Base-by-base conservation (phyloP, 768 basidiomycete species). In the Dentipellis sp. region DNA sequence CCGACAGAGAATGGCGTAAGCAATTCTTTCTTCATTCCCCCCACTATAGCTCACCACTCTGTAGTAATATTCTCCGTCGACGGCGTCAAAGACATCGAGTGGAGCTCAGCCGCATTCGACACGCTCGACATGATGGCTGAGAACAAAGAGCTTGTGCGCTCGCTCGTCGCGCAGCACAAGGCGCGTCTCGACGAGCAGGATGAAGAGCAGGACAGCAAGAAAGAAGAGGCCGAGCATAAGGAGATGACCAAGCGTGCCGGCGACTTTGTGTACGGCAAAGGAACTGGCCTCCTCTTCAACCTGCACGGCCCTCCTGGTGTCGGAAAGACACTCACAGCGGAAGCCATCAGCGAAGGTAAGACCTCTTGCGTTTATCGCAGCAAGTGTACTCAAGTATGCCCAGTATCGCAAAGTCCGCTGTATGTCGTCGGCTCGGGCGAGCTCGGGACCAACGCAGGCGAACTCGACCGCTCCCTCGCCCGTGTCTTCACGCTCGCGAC, bases 261-360 rank as follows among this genome's bases (percentile, higher is more conserved):
- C 29, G 29, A 29, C 29, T 29, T 29, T 29, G 29, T 29, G 40
- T 19, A 19, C 19, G 40, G 64, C 19, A 63, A 63, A 16, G 64
- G 64, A 4, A 34, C 36, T 8, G 57, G 57, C 21, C 42, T 58
- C 23, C 46, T 58, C 21, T 53, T 45, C 4, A 53, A 55, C 10
- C 49, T 58, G 16, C 17, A n/a, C 19, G 56, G 56, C 12, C 49
- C 58, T 11, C 63, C 63, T n/a, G 63, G 63, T 2, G 55, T 56
- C 19, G 63, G 63, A 1, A 63, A 63, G 54, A 62, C 58, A 1
- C 55, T 66, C 38, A 62, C 65, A 14, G 64, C 63, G 10, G 65
- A 66, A 52, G 59, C 63, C 46, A 57, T 63, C 21, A 58, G 61
- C 1, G 66, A 67, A 46, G 45, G 52, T 52, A 60, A 29, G 29